A percentile compares a stretch with the other conserved stretches of the same genome.
phyloP scores from a whole-genome alignment of 2,329 filamentous ascomycete species.

The Aspergillus tanneri region DNA sequence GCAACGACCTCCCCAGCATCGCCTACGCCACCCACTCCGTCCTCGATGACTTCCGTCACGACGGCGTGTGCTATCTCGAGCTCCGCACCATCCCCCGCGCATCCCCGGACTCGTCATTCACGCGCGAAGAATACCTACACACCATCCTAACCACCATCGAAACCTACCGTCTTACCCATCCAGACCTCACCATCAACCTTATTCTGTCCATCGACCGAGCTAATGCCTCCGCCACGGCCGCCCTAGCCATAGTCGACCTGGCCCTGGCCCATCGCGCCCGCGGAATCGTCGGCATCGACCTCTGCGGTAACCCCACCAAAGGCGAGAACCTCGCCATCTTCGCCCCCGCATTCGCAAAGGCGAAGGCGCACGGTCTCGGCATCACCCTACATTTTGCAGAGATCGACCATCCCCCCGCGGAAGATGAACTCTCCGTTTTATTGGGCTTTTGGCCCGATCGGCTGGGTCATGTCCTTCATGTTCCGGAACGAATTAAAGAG shows the following conservation, averaged over 20 bases:
- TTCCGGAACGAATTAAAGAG: slow-evolving; percentile 59
- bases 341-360: slow-evolving; percentile 57
- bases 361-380: slow-evolving; percentile 56
- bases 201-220: slow-evolving; percentile 75
- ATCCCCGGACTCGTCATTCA: slow-evolving; percentile 54
- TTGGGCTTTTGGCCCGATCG: slow-evolving; percentile 66
- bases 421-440: slow-evolving; percentile 62
- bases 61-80: slow-evolving; percentile 76
- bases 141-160: slow-evolving; percentile 66
- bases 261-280: slow-evolving; percentile 54
- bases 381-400: slow-evolving; percentile 81
- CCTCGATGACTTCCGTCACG: slow-evolving; percentile 63
- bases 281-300: slow-evolving; percentile 71
- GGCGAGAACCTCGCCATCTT: slow-evolving; percentile 64
- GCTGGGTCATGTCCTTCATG: slow-evolving; percentile 77
- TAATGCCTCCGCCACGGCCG: slow-evolving; percentile 57
- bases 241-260: slow-evolving; percentile 63
- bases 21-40: slow-evolving; percentile 64
- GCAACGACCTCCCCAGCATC: slow-evolving; percentile 62
- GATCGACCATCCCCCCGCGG: slow-evolving; percentile 55
- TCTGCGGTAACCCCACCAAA: slow-evolving; percentile 71
- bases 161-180: slow-evolving; percentile 44
- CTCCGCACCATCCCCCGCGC: slow-evolving; percentile 75
- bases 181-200: slow-evolving; percentile 60
- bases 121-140: slow-evolving; percentile 63